Evolutionary conservation across 371 early-diverging fungal species (phyloP), one percentile per base, ranked within the genome.

Genomic region (Apophysomyces trapeziformis): DNA sequence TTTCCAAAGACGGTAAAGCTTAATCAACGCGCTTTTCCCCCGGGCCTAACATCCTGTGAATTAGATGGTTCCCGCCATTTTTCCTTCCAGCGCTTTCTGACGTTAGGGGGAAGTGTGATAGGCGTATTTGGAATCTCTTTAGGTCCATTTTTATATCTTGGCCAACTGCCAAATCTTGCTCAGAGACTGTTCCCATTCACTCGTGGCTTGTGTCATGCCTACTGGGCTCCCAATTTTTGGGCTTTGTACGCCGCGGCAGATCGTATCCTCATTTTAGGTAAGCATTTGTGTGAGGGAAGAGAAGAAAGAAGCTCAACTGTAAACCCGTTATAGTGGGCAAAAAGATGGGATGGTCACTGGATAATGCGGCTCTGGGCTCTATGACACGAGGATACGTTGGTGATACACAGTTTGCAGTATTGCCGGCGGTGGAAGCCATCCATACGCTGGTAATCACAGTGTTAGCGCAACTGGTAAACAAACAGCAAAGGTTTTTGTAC

Each of bases 221-320:
- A 92, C 74, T 97, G 99, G 99, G 99, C 99, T 0, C 96, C 98
- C 16, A 98, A 98, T 73, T 88, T 95, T 73, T 98, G 98, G 98
- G 96, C 98, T 0, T 77, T 98, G 56, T 98, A 97, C 75, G 88
- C 93, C 5, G 87, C 90, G 39, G 71, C 79, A 0, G 99, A 98
- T 76, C 89, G 97, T 13, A 68, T 84, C 7, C 75, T 95, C 56
- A 85, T 93, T 36, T 57, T 78, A 16, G 70, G 82, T 75, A 71
- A 75, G 50, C 41, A 35, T 11, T 39, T 3, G 36, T 46, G 13
- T n/a, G 18, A 58, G 26, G 16, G 32, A 26, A 37, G 9, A 70
- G 54, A 43, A 41, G 47, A 57, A 54, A 11, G 18, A 44, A 38
- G 26, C 43, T 47, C 8, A n/a, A 32, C 5, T 21, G 37, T 26